These are phyloP conservation scores for Parafenestella ontariensis DNA, from an alignment of 2,329 filamentous ascomycete species.

Conservation along the genomic window DNA sequence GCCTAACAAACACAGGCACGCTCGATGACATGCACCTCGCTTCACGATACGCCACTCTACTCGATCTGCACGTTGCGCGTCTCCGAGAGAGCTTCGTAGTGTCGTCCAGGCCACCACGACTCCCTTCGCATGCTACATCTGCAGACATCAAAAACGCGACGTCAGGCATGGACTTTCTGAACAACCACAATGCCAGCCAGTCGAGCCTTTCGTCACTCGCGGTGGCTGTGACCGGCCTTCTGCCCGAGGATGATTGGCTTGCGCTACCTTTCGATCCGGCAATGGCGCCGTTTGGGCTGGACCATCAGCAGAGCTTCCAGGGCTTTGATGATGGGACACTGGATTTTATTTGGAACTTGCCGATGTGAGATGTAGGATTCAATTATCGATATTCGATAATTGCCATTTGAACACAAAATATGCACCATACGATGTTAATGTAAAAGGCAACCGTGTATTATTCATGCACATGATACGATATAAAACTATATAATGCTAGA, in stretches of 20 bases:
- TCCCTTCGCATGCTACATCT: constrained; percentile 41
- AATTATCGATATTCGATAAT: not conserved
- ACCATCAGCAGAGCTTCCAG: constrained; percentile 44
- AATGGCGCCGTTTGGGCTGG: constrained; percentile 49
- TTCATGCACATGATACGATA: not conserved
- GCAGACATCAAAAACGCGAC: constrained; percentile 37
- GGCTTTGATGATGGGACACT: constrained; percentile 48
- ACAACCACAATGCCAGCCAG: constrained; percentile 46
- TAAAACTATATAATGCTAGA: not conserved
- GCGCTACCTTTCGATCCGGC: constrained; percentile 49
- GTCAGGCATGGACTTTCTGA: constrained; percentile 46
- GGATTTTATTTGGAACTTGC: constrained; percentile 51
- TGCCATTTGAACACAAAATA: too few relatives aligned
- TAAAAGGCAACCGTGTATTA: not conserved
- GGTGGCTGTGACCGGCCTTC: constrained; percentile 43
- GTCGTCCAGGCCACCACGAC: constrained; percentile 44
- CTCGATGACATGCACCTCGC: constrained; percentile 62
- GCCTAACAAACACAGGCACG: constrained; percentile 38
- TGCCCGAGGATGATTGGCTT: constrained; percentile 50
- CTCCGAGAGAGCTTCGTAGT: constrained; percentile 48
- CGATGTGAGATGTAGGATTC: constrained; percentile 26
- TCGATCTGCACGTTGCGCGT: constrained; percentile 52
- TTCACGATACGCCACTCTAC: constrained; percentile 58
- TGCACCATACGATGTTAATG: too few relatives aligned
- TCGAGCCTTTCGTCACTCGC: constrained; percentile 45